Conservation (phyloP, 805 yeast species). For the Starmerella bombicola region DNA sequence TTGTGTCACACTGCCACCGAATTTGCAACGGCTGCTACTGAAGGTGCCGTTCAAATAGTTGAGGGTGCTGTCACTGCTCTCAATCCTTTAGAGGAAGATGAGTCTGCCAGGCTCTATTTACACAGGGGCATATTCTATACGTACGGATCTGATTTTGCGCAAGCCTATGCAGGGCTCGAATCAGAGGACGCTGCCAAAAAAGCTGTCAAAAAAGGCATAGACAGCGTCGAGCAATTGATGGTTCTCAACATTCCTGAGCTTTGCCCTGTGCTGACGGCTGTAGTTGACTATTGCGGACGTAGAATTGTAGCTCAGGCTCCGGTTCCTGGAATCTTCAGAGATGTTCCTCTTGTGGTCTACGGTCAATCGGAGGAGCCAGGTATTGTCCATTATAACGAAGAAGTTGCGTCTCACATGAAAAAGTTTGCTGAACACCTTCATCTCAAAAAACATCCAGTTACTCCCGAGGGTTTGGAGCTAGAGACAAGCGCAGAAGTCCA, state of each 20-base stretch:
- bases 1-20: conserved; percentile 60
- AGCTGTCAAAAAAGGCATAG: conserved; percentile 65
- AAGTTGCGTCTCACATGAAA: conserved; percentile 45
- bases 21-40: conserved; percentile 61
- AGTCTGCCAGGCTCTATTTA: conserved; percentile 51
- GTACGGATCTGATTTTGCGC: conserved; percentile 56
- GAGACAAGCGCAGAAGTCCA: conserved; percentile 67
- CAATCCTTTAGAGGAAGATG: conserved; percentile 58
- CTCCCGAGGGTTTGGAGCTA: conserved; percentile 36
- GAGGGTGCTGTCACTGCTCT: conserved; percentile 63
- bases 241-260: conserved; percentile 50
- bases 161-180: conserved; percentile 52
- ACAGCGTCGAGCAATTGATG: conserved; percentile 56
- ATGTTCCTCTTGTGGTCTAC: conserved; percentile 46
- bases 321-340: conserved; percentile 75
- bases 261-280: conserved; percentile 63
- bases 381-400: conserved; percentile 38
- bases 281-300: conserved; percentile 81
- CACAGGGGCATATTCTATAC: conserved; percentile 82
- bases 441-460: conserved; percentile 53
- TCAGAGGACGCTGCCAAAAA: conserved; percentile 80
- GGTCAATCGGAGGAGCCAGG: conserved; percentile 58
- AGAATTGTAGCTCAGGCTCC: conserved; percentile 88
- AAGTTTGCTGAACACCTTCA: conserved; percentile 65
- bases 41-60: conserved; percentile 66